Percentiles rank a stretch among this genome's conserved stretches.
These are phyloP conservation scores for Pyrenophora seminiperda DNA, from an alignment of 2,329 filamentous ascomycete species.

Conservation along the genomic window DNA sequence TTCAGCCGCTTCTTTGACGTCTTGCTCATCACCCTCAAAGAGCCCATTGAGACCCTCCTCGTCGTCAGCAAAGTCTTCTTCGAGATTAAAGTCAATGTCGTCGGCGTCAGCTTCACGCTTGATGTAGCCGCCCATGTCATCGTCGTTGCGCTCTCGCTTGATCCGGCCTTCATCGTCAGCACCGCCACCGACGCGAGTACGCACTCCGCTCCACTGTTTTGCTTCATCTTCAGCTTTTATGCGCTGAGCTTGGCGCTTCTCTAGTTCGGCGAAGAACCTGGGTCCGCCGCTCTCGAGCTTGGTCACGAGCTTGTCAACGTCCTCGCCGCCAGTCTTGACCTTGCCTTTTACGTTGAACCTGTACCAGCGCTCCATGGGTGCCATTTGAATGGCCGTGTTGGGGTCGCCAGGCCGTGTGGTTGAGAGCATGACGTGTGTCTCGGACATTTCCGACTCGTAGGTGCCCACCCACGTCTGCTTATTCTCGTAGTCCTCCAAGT, in stretches of 20 bases:
- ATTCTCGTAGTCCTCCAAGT: conserved; percentile 93
- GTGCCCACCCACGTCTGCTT: conserved; percentile 93
- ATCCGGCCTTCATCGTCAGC: conserved; percentile 48
- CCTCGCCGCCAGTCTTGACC: conserved; percentile 80
- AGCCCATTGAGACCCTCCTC: conserved; percentile 65
- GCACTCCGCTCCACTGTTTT: conserved; percentile 25
- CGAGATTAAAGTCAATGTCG: conserved; percentile 68
- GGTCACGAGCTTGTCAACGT: conserved; percentile 82
- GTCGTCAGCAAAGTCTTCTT: conserved; percentile 80
- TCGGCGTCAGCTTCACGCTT: conserved; percentile 63
- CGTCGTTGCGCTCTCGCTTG: conserved; percentile 46
- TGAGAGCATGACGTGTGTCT: conserved; percentile 73
- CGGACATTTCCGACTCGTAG: conserved; percentile 86
- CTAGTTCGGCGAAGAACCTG: conserved; percentile 68
- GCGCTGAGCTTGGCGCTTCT: conserved; percentile 56
- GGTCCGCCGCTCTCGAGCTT: conserved; percentile 75
- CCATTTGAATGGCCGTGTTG: conserved; percentile 70
- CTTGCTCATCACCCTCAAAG: conserved; percentile 54
- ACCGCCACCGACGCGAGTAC: conserved; percentile 41
- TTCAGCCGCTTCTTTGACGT: conserved; percentile 67
- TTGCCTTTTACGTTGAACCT: conserved; percentile 77
- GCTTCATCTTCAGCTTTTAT: conserved; percentile 46
- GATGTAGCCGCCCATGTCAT: conserved; percentile 48
- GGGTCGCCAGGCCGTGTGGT: conserved; percentile 66
- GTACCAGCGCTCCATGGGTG: conserved; percentile 96